Percentiles rank a stretch among this genome's conserved stretches.
Evolutionary conservation across 2,329 filamentous ascomycete species (phyloP).

Genomic region (Fusarium staphyleae): DNA sequence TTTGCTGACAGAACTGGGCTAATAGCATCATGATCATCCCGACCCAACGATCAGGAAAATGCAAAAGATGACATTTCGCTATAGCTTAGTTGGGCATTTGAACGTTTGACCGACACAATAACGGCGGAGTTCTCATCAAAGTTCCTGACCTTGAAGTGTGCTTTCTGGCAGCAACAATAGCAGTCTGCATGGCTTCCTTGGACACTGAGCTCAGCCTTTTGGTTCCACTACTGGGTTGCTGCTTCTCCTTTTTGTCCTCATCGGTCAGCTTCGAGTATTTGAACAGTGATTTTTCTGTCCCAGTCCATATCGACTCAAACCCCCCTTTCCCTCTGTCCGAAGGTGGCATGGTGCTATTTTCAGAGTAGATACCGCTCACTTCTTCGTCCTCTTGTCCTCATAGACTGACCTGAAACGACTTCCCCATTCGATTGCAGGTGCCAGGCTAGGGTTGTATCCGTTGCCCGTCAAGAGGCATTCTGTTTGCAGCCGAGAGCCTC

Average conservation of each 20-base stretch:
- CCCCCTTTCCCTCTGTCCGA: conserved; percentile 11
- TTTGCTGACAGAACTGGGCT: conserved; percentile 7
- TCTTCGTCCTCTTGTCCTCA: conserved; percentile 17
- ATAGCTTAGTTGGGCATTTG: not conserved
- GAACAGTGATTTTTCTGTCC: conserved; percentile 1
- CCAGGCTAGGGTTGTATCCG: conserved; percentile 30
- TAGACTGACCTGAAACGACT: conserved; percentile 39
- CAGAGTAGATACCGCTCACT: conserved; percentile 10
- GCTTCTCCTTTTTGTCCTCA: not conserved
- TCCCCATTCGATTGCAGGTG: conserved; percentile 37
- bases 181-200: conserved; percentile 1
- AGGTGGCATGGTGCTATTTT: conserved; percentile 19
- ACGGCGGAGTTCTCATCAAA: not conserved
- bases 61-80: conserved; percentile 4
- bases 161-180: not conserved
- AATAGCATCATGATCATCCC: conserved; percentile 21
- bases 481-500: conserved; percentile 32
- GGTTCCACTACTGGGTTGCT: not conserved
- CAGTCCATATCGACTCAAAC: not conserved
- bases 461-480: conserved; percentile 24
- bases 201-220: conserved; percentile 7
- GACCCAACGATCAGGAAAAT: conserved; percentile 19
- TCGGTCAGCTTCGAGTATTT: not conserved
- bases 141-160: not conserved
- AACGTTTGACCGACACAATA: not conserved